Evolutionary conservation across 2,329 filamentous ascomycete genomes (phyloP).

Genomic region (Ploettnerulaceae sp.): DNA sequence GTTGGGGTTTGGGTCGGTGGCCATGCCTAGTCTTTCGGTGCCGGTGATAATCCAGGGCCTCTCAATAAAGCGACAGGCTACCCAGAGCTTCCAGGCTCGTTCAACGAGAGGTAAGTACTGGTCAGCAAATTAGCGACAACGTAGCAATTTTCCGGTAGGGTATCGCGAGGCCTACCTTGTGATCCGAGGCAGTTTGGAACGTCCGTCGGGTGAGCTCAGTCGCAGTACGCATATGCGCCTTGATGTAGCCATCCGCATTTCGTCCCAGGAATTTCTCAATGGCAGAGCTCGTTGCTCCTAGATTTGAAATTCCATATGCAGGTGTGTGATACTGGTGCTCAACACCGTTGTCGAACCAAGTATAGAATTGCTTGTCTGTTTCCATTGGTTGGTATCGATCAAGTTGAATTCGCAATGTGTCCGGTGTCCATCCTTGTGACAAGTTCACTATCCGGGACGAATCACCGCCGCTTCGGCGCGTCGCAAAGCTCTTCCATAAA

Average conservation of each 20-base stretch:
- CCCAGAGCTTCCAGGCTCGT: slow-evolving; percentile 14
- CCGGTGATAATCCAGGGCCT: slow-evolving; percentile 15
- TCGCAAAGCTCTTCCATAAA: slow-evolving; percentile 15
- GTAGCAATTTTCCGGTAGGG: not conserved
- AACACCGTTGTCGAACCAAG: slow-evolving; percentile 11
- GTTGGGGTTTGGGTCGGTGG: slow-evolving; percentile 6
- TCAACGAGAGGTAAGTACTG: slow-evolving; percentile 14
- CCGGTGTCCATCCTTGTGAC: slow-evolving; percentile 12
- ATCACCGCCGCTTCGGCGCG: slow-evolving; percentile 9
- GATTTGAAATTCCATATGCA: slow-evolving; percentile 14
- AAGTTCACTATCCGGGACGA: slow-evolving; percentile 11
- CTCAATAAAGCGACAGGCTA: slow-evolving; percentile 17
- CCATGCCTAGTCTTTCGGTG: slow-evolving; percentile 11
- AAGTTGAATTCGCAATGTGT: slow-evolving; percentile 10
- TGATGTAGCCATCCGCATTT: slow-evolving; percentile 10
- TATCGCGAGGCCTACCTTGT: slow-evolving; percentile 4
- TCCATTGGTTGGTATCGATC: slow-evolving; percentile 15
- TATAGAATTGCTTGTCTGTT: slow-evolving; percentile 15
- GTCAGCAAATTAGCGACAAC: not conserved
- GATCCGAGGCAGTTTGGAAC: slow-evolving; percentile 9
- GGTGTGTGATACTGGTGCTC: slow-evolving; percentile 10
- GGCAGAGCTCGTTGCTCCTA: not conserved
- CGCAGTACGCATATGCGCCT: slow-evolving; percentile 8
- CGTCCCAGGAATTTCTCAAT: slow-evolving; percentile 12
- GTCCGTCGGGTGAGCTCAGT: slow-evolving; percentile 12